Base-by-base conservation (phyloP, 495 filamentous ascomycete genomes). In the Talaromyces nanjingensis region DNA sequence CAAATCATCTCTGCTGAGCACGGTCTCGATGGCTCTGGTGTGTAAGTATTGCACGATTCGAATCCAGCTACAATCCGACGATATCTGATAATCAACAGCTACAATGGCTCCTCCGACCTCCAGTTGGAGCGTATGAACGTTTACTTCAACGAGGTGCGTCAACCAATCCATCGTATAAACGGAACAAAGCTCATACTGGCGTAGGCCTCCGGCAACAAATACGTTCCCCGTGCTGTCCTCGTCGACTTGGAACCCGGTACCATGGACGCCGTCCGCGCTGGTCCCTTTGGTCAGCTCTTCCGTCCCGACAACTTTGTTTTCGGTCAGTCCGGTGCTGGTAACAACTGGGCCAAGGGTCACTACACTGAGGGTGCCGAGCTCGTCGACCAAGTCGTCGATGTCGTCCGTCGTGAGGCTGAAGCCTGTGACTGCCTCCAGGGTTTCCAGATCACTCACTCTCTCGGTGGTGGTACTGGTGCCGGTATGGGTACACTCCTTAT, bases 261-360 rank as follows among this genome's bases (percentile, higher is more conserved):
- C 78, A 99, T 99, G 96, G 94, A 99, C 71, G 94, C 94, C 69
- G 94, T 99, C 81, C 96, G 94, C 79, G 91, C 94, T 73, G 94
- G 96, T 79, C 94, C 94, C 67, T 99, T 99, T 79, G 94, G 94
- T 72, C 90, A 97, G 83, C 92, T 99, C 74, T 99, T 99, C 91
- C 93, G 94, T 71, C 94, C 94, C 72, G 94, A 99, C 85, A 99
- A 99, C 88, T 98, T 99, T 83, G 91, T 99, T 75, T 98, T 98
- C 81, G 94, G 94, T 67, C 94, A 99, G 83, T 98, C 94, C 68
- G 93, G 94, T 85, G 94, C 94, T 72, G 94, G 94, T 82, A 99
- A 99, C 91, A 99, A 98, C 85, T 99, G 94, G 94, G 94, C 94
- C 76, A 99, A 99, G 89, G 94, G 94, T 77, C 94, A 99, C 81